Percentiles rank a stretch among this genome's conserved stretches.
These are phyloP conservation scores for Quercus agrifolia DNA, from an alignment of 306 rosid genomes.

Conservation along the genomic window DNA sequence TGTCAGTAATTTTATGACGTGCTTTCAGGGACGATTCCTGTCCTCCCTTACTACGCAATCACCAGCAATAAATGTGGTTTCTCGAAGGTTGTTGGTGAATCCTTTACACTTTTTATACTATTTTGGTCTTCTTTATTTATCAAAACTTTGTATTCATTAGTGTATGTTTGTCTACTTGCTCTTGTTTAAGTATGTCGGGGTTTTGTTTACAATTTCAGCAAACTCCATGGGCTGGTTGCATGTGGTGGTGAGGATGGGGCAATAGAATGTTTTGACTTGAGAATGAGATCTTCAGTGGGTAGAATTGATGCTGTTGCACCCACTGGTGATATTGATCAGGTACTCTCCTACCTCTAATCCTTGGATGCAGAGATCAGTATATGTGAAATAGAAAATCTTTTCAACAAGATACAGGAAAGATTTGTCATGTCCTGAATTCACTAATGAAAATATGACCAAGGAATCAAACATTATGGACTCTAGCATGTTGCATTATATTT, in stretches of 20 bases:
- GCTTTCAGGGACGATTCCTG: slow-evolving; percentile 80
- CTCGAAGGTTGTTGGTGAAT: slow-evolving; percentile 61
- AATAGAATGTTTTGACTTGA: slow-evolving; percentile 87
- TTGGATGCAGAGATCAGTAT: background rate
- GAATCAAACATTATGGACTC: background rate
- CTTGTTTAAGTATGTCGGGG: slow-evolving; percentile 19
- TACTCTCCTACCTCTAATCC: slow-evolving; percentile 26
- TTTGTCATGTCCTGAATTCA: background rate
- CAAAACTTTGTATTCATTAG: slow-evolving; percentile 3
- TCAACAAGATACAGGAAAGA: background rate
- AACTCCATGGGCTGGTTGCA: slow-evolving; percentile 85
- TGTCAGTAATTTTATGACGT: background rate
- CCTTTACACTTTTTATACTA: slow-evolving; percentile 15
- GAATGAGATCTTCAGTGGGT: slow-evolving; percentile 79
- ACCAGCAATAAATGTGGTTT: slow-evolving; percentile 82
- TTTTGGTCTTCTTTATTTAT: slow-evolving; percentile 22
- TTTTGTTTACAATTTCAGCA: slow-evolving; percentile 52
- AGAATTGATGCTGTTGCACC: slow-evolving; percentile 83
- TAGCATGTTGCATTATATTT: background rate
- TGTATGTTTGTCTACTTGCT: background rate
- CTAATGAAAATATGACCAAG: slow-evolving; percentile 1
- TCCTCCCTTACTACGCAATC: slow-evolving; percentile 78
- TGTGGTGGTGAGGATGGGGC: slow-evolving; percentile 98
- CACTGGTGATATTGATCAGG: slow-evolving; percentile 72
- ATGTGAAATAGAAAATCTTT: background rate